Evolutionary conservation across 441 rosid genomes (phyloP), one percentile per base, ranked within the genome.

Genomic region (Bruguiera hainesii): DNA sequence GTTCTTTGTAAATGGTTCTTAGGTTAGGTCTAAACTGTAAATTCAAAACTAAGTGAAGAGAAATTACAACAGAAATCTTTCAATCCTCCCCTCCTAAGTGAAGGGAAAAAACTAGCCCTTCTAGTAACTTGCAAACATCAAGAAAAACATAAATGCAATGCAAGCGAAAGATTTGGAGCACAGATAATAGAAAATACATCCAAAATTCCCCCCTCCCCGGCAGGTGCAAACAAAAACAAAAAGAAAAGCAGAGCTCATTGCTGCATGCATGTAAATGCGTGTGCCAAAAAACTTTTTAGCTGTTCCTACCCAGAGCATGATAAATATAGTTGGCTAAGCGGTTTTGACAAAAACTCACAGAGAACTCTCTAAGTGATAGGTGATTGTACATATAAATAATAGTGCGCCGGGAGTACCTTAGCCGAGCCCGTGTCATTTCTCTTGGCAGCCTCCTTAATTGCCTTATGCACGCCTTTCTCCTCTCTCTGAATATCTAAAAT

Each of bases 341-440:
- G 39, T 28, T 57, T 28, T 18, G 39, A 33, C 15, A 57, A 10
- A 21, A 37, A 37, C 46, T 57, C 37, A 18, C 10, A 18, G 11
- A 7, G 21, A 6, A 57, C 21, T 57, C 5, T 56, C 29, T 0
- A 4, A 56, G 30, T 57, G 7, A 19, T 6, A 26, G n/a, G n/a
- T 30, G 23, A 31, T 16, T 10, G 42, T 16, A 58, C 35, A 21
- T 58, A 4, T 33, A 33, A 33, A n/a, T 19, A 37, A 39, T 35
- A 61, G 23, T 11, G n/a, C n/a, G 13, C 11, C 11, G 19, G 20
- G 30, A 37, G 53, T 66, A 87, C 95, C 95, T 90, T 90, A 9
- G 97, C 97, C 19, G 97, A 90, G 61, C 78, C 87, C 79, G 88
- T 79, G 85, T 87, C 97, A 62, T 88, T 90, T 29, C 97, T 74